Evolutionary conservation across 2,329 filamentous ascomycete genomes (phyloP).

Genomic region (Botrytis tulipae): DNA sequence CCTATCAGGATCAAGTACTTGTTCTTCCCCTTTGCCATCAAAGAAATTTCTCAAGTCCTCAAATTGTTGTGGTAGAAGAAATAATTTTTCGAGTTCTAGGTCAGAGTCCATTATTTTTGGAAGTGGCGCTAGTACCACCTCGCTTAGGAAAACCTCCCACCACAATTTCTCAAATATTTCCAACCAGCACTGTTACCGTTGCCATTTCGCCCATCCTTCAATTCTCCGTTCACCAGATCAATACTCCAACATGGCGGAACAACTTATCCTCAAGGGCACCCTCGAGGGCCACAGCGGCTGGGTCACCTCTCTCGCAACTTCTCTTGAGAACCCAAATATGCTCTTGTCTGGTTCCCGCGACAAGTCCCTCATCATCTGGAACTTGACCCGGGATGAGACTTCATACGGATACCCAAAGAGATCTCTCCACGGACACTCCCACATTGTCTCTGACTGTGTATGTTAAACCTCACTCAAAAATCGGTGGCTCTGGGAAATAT

Average conservation of each 20-base stretch:
- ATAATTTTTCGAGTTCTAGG: constrained; percentile 2
- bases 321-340: constrained; percentile 99
- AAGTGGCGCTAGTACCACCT: constrained; percentile 18
- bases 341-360: constrained; percentile 95
- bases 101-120: constrained; percentile 3
- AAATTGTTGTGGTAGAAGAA: background rate
- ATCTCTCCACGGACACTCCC: constrained; percentile 96
- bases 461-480: constrained; percentile 45
- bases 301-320: constrained; percentile 98
- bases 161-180: constrained; percentile 23
- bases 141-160: constrained; percentile 23
- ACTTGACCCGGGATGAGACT: constrained; percentile 97
- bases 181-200: constrained; percentile 8
- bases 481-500: constrained; percentile 11
- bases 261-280: constrained; percentile 82
- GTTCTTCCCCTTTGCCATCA: background rate
- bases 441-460: constrained; percentile 99
- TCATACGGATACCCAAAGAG: constrained; percentile 99
- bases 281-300: constrained; percentile 99
- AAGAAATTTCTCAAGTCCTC: background rate
- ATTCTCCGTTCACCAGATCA: constrained; percentile 28
- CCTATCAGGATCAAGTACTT: background rate
- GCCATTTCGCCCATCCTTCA: constrained; percentile 17
- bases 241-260: constrained; percentile 39
- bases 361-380: constrained; percentile 99